phyloP scores from a whole-genome alignment of 345 rosid genomes.

The Populus ilicifolia region DNA sequence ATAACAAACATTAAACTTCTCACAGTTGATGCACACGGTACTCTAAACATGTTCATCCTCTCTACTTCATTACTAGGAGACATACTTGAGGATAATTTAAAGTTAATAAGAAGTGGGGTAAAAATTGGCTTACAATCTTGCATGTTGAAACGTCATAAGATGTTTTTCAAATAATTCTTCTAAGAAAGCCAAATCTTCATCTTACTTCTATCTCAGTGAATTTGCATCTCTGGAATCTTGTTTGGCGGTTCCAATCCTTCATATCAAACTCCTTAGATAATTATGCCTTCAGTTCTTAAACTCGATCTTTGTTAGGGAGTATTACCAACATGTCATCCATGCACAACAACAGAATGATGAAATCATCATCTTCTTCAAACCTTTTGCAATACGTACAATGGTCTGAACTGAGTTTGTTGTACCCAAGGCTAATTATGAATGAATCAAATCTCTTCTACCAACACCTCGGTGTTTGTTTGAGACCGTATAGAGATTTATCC shows the following conservation, averaged over 20 bases:
- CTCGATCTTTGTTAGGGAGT: too few relatives aligned
- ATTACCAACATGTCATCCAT: too few relatives aligned
- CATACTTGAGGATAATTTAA: too few relatives aligned
- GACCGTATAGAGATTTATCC: background rate
- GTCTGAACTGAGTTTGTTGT: background rate
- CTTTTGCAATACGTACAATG: background rate
- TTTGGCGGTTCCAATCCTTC: too few relatives aligned
- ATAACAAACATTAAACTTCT: too few relatives aligned
- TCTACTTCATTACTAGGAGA: background rate
- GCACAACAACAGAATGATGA: background rate
- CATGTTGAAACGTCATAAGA: background rate
- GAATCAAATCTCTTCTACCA: slow-evolving; percentile 6
- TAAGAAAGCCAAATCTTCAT: background rate
- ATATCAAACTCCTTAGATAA: too few relatives aligned
- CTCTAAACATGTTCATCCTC: background rate
- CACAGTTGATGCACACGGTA: background rate
- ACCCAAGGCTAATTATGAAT: background rate
- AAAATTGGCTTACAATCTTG: slow-evolving; percentile 1
- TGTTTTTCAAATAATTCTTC: background rate
- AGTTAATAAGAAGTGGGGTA: background rate
- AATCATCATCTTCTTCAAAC: background rate
- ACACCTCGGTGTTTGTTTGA: background rate
- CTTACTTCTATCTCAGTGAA: background rate
- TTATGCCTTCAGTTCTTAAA: too few relatives aligned
- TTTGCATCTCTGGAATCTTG: background rate